Conservation (phyloP, 495 filamentous ascomycete species). For the Neurospora sp. region DNA sequence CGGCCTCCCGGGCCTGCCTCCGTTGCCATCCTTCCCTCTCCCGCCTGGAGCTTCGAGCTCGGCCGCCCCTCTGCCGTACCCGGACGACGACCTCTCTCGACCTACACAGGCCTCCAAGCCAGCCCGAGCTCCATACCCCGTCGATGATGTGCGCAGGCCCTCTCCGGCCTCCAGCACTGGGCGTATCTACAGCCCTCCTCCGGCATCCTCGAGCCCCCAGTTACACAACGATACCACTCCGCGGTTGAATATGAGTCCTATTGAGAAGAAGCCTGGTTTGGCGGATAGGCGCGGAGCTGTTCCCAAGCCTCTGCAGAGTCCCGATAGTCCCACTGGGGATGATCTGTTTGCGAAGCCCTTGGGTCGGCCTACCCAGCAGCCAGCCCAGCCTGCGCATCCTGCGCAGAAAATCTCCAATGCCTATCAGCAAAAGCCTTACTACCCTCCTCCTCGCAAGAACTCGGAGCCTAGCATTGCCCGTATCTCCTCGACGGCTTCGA, state of each 20-base stretch:
- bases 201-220: constrained; percentile 21
- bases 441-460: constrained; percentile 31
- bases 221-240: constrained; percentile 30
- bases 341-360: constrained; percentile 57
- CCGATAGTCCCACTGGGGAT: constrained; percentile 51
- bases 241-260: constrained; percentile 34
- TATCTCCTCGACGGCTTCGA: constrained; percentile 79
- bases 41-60: constrained; percentile 55
- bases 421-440: constrained; percentile 40
- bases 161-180: constrained; percentile 17
- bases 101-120: constrained; percentile 24
- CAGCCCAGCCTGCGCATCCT: constrained; percentile 10
- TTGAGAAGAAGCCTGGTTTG: constrained; percentile 44
- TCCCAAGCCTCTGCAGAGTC: constrained; percentile 64
- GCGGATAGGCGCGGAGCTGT: constrained; percentile 64
- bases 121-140: constrained; percentile 33
- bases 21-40: constrained; percentile 41
- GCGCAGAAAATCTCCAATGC: constrained; percentile 31
- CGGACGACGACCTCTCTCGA: constrained; percentile 54
- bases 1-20: constrained; percentile 18
- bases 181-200: constrained; percentile 27
- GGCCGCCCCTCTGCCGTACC: constrained; percentile 61
- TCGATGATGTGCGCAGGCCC: constrained; percentile 32
- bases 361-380: constrained; percentile 17
- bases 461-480: constrained; percentile 53